These are phyloP conservation scores for Malus fusca DNA, from an alignment of 306 rosid species.

Conservation along the genomic window DNA sequence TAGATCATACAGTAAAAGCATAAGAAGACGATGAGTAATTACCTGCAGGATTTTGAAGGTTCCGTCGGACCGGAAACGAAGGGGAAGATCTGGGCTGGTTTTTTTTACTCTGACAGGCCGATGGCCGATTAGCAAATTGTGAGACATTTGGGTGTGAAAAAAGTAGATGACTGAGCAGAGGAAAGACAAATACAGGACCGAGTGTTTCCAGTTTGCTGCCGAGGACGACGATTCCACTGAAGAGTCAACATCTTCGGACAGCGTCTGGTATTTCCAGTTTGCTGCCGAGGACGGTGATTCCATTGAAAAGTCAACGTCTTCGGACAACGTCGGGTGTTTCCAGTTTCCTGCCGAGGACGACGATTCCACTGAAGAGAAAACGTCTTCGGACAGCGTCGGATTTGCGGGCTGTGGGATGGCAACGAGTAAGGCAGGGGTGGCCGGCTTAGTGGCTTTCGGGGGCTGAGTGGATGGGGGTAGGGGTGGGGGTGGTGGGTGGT, in stretches of 20 bases:
- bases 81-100: conserved; percentile 50
- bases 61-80: conserved; percentile 72
- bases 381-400: no score
- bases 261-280: not conserved
- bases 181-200: conserved; percentile 32
- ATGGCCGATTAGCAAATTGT: conserved; percentile 27
- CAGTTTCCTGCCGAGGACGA: no score
- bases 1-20: not conserved
- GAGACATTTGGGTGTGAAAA: conserved; percentile 22
- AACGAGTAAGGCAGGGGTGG: no score
- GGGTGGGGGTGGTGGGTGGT: no score
- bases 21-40: not conserved
- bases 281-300: no score
- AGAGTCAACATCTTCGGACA: not conserved
- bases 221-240: not conserved
- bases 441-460: not conserved
- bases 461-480: no score
- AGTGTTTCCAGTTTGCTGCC: conserved; percentile 28
- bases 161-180: conserved; percentile 23
- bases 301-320: no score
- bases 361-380: no score
- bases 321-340: no score
- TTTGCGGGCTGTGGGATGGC: not conserved
- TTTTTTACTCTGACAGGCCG: conserved; percentile 42
- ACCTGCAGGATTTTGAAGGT: conserved; percentile 94